Evolutionary conservation across 371 early-diverging fungal genomes (phyloP).

Genomic region (Sanchytrium tribonematis): DNA sequence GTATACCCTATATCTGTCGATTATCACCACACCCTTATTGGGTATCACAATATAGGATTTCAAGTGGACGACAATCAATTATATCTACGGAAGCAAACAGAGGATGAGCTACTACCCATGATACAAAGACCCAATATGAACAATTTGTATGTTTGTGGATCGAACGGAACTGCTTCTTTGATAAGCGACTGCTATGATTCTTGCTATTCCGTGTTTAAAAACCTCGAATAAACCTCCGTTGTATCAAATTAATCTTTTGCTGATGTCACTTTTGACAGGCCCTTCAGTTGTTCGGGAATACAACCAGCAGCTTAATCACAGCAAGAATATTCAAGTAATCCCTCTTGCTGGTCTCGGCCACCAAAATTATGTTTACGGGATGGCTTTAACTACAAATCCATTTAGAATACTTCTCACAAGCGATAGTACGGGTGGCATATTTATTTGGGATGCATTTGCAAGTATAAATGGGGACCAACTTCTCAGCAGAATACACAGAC

Average conservation of each 20-base stretch:
- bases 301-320: not conserved
- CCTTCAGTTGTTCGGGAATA: not conserved
- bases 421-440: not conserved
- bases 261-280: not conserved
- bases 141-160: not conserved
- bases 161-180: not conserved
- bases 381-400: not conserved
- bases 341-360: not conserved
- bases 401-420: not conserved
- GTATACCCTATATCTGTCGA: not conserved
- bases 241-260: no score
- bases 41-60: not conserved
- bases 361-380: not conserved
- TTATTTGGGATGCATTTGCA: not conserved
- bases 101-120: no score
- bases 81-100: no score
- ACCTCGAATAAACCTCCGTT: no score
- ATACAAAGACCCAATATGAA: no score
- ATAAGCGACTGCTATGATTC: not conserved
- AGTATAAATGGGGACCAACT: not conserved
- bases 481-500: not conserved
- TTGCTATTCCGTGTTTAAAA: not conserved
- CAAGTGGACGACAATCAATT: not conserved
- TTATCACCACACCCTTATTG: not conserved
- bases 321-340: not conserved